phyloP scores from a whole-genome alignment of 2,329 filamentous ascomycete species.

The Xylaria sp. region DNA sequence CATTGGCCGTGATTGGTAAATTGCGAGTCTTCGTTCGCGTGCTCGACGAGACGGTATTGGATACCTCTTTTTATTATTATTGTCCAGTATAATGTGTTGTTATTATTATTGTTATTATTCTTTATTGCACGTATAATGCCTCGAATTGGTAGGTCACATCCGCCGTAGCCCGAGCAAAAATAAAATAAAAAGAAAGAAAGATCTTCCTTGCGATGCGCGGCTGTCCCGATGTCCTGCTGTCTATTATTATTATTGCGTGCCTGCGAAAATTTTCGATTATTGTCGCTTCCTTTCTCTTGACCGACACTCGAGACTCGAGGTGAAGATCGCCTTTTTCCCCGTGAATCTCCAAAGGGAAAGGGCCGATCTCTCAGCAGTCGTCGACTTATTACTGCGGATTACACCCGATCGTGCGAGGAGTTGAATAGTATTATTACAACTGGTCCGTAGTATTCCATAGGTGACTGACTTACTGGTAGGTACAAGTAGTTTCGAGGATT shows the following conservation, averaged over 20 bases:
- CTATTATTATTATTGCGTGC: background rate
- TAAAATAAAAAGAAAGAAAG: conserved; percentile 2
- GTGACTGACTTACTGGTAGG: too few species aligned
- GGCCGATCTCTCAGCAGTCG: background rate
- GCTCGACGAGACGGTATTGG: conserved; percentile 15
- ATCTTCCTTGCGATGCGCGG: background rate
- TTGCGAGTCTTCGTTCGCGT: conserved; percentile 15
- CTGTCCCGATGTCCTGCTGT: background rate
- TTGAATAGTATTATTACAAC: background rate
- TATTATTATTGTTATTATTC: too few species aligned
- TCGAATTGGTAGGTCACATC: conserved; percentile 18
- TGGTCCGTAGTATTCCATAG: too few species aligned
- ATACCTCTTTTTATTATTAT: background rate
- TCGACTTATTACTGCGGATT: background rate
- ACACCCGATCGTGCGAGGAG: background rate
- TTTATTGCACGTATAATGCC: conserved; percentile 6
- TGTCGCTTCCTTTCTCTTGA: background rate
- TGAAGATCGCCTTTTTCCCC: conserved; percentile 10
- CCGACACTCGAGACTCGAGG: background rate
- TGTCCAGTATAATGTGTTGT: too few species aligned
- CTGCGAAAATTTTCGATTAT: background rate
- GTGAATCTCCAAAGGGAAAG: background rate
- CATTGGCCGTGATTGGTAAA: conserved; percentile 19
- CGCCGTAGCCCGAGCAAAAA: conserved; percentile 20
- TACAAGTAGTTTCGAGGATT: too few species aligned